phyloP scores from a whole-genome alignment of 2,329 filamentous ascomycete genomes.

The Triangularia setosa region DNA sequence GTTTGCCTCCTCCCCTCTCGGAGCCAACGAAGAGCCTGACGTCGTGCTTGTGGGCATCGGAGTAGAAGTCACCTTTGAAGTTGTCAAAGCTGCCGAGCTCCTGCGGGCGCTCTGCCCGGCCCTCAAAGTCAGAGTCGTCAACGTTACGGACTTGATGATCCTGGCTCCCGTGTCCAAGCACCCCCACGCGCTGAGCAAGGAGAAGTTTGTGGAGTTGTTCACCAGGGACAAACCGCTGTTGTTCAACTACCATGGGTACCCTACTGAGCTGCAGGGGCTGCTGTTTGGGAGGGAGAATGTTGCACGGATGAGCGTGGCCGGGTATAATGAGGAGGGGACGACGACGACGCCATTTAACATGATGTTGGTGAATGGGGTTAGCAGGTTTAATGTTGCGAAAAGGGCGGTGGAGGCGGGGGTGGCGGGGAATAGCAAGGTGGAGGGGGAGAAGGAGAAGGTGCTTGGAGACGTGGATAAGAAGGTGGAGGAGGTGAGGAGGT shows the following conservation, averaged over 20 bases:
- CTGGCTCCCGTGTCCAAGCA: constrained; percentile 52
- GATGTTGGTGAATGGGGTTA: constrained; percentile 61
- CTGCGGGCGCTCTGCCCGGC: constrained; percentile 47
- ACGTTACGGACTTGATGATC: constrained; percentile 65
- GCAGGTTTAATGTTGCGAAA: constrained; percentile 56
- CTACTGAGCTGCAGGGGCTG: constrained; percentile 56
- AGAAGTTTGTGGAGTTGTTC: constrained; percentile 54
- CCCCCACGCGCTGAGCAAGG: constrained; percentile 52
- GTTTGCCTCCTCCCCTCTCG: constrained; percentile 53
- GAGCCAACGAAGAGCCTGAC: constrained; percentile 44
- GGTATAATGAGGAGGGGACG: constrained; percentile 62
- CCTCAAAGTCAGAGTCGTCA: constrained; percentile 57
- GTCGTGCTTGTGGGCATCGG: constrained; percentile 63
- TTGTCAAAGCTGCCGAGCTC: constrained; percentile 56
- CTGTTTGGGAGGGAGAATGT: constrained; percentile 54
- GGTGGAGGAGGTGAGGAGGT: constrained; percentile 47
- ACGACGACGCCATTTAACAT: constrained; percentile 68
- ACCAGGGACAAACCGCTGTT: constrained; percentile 52
- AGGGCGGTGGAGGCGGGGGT: constrained; percentile 49
- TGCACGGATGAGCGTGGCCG: constrained; percentile 52
- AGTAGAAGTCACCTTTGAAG: constrained; percentile 62
- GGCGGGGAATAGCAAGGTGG: constrained; percentile 33
- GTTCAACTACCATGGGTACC: constrained; percentile 67
- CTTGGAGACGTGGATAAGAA: constrained; percentile 46
- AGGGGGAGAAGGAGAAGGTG: constrained; percentile 43